phyloP scores from a whole-genome alignment of 768 basidiomycete genomes.

The Dictyophora rubrovolvata region DNA sequence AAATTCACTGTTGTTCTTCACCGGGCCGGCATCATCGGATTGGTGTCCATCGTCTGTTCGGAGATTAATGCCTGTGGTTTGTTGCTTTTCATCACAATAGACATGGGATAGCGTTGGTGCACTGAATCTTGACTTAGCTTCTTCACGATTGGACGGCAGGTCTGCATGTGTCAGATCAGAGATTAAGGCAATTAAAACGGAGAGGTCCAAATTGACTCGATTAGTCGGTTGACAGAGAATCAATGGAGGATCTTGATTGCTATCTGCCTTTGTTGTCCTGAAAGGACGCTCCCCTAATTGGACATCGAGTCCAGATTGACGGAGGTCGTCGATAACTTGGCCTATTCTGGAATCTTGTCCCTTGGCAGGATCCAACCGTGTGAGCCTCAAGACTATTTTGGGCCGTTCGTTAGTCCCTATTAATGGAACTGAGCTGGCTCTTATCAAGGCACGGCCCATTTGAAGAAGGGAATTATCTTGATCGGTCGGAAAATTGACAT shows the following conservation, averaged over 20 bases:
- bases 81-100: background rate
- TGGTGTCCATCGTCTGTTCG: slow-evolving; percentile 11
- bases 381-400: slow-evolving; percentile 52
- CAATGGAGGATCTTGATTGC: slow-evolving; percentile 7
- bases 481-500: slow-evolving; percentile 34
- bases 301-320: slow-evolving; percentile 54
- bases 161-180: slow-evolving; percentile 72
- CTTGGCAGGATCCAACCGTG: slow-evolving; percentile 38
- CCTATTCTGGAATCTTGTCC: slow-evolving; percentile 46
- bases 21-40: slow-evolving; percentile 9
- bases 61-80: slow-evolving; percentile 1
- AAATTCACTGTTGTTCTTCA: slow-evolving; percentile 11
- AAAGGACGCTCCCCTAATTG: slow-evolving; percentile 49
- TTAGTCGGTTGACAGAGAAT: slow-evolving; percentile 36
- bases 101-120: slow-evolving; percentile 7
- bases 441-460: slow-evolving; percentile 58
- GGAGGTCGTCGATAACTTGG: slow-evolving; percentile 45
- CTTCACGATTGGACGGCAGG: slow-evolving; percentile 45
- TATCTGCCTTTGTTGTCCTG: slow-evolving; percentile 1
- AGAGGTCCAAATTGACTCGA: slow-evolving; percentile 73
- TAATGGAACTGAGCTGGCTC: slow-evolving; percentile 37
- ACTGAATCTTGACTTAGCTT: slow-evolving; percentile 51
- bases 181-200: slow-evolving; percentile 72
- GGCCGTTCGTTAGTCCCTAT: slow-evolving; percentile 28
- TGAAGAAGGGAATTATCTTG: slow-evolving; percentile 67